phyloP scores from a whole-genome alignment of 169 alveolate genomes.

The Cystoisospora suis region DNA sequence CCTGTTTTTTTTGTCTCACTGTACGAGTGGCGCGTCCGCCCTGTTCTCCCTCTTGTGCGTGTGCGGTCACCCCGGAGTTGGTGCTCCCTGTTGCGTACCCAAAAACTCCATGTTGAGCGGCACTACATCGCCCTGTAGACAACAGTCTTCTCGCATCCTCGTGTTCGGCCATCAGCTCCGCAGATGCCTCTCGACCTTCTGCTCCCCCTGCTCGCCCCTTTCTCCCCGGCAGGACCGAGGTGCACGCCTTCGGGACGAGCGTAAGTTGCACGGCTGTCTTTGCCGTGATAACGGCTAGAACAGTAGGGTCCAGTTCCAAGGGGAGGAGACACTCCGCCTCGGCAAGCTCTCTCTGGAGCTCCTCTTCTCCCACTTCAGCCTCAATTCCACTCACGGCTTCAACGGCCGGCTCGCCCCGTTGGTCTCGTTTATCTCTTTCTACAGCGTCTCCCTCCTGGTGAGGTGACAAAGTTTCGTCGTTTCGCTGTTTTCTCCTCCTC shows the following conservation, averaged over 20 bases:
- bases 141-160: neutral
- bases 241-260: slow-evolving; percentile 55
- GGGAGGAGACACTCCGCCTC: slow-evolving; percentile 36
- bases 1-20: too few relatives aligned
- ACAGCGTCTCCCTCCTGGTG: neutral
- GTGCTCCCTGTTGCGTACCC: neutral
- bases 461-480: neutral
- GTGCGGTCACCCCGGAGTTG: neutral
- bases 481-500: neutral
- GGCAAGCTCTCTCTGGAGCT: neutral
- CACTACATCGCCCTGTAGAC: neutral
- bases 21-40: too few relatives aligned
- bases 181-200: neutral
- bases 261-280: slow-evolving; percentile 60
- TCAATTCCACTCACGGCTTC: neutral
- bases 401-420: neutral
- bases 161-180: neutral
- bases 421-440: neutral
- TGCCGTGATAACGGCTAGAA: slow-evolving; percentile 64
- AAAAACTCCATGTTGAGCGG: neutral
- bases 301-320: slow-evolving; percentile 54
- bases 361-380: neutral
- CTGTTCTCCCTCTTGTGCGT: neutral
- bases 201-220: slow-evolving; percentile 33
- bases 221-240: slow-evolving; percentile 40